phyloP scores from a whole-genome alignment of 148 eudicot species.

The Drosera capensis region DNA sequence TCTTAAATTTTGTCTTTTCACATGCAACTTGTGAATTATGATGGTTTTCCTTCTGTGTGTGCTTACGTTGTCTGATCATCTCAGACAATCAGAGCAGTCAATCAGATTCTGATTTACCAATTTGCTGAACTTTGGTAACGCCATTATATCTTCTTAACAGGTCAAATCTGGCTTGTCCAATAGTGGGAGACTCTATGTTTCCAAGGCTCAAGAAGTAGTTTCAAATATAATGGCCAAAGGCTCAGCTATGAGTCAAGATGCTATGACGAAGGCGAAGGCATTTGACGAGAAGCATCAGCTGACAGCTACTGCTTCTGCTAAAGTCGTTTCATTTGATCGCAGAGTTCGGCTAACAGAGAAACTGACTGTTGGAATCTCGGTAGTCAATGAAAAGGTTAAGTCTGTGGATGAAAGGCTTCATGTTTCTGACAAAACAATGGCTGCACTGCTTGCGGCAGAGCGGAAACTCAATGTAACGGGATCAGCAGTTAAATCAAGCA shows the following conservation, averaged over 20 bases:
- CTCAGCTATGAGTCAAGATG: conserved; percentile 80
- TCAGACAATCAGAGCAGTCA: too few relatives aligned
- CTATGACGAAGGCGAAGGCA: conserved; percentile 80
- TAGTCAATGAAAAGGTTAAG: conserved; percentile 83
- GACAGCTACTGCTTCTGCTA: conserved; percentile 79
- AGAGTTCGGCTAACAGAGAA: conserved; percentile 82
- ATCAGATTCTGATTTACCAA: too few relatives aligned
- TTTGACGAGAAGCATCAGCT: conserved; percentile 90
- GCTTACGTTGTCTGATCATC: too few relatives aligned
- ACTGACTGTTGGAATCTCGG: conserved; percentile 75
- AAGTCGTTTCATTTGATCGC: conserved; percentile 65
- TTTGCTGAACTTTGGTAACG: too few relatives aligned
- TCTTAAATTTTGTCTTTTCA: too few relatives aligned
- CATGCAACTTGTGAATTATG: too few relatives aligned
- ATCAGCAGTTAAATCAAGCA: conserved; percentile 95
- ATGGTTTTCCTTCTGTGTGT: too few relatives aligned
- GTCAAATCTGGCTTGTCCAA: conserved; percentile 29
- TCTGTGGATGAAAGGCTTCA: conserved; percentile 94
- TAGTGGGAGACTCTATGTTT: conserved; percentile 46
- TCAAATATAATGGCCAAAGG: conserved; percentile 87
- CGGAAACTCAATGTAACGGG: conserved; percentile 75
- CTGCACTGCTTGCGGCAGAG: conserved; percentile 91
- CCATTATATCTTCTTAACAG: conserved; percentile 23
- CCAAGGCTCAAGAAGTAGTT: conserved; percentile 92
- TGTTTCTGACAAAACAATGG: conserved; percentile 92